These are phyloP conservation scores for Skeletonema tropicum DNA, from an alignment of 108 stramenopile genomes.

Conservation along the genomic window DNA sequence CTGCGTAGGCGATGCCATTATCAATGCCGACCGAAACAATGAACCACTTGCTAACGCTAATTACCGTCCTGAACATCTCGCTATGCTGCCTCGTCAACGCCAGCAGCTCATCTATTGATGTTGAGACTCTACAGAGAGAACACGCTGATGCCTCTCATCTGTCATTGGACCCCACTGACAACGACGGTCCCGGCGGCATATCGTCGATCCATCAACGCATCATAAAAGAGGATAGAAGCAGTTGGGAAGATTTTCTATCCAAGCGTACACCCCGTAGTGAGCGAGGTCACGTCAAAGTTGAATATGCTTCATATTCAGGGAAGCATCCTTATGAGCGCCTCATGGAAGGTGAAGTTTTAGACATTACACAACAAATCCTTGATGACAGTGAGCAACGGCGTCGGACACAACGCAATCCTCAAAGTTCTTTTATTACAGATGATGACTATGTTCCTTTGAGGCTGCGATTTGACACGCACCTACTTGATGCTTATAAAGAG, in stretches of 20 bases:
- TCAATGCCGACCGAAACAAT: neutral
- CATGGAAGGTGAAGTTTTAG: neutral
- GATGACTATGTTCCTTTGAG: constrained; percentile 22
- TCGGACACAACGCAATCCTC: neutral
- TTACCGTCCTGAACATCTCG: neutral
- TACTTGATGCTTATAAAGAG: constrained; percentile 26
- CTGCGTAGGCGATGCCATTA: no score
- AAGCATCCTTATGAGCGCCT: constrained; percentile 4
- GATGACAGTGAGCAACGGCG: neutral
- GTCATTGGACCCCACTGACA: neutral
- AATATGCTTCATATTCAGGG: constrained; percentile 1
- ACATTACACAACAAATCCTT: neutral
- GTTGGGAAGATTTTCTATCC: neutral
- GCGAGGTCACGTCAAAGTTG: neutral
- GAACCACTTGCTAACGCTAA: neutral
- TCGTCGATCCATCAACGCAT: neutral
- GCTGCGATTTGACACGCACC: constrained; percentile 46
- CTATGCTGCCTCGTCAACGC: neutral
- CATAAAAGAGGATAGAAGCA: neutral
- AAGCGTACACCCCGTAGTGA: neutral
- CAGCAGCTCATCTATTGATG: neutral
- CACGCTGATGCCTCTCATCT: neutral
- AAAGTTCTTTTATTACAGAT: neutral
- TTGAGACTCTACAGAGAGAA: neutral
- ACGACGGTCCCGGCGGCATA: neutral